Percentiles rank a stretch among this genome's conserved stretches.
Conservation (phyloP, 2,329 filamentous ascomycete species). For the Colletotrichum phormii region DNA sequence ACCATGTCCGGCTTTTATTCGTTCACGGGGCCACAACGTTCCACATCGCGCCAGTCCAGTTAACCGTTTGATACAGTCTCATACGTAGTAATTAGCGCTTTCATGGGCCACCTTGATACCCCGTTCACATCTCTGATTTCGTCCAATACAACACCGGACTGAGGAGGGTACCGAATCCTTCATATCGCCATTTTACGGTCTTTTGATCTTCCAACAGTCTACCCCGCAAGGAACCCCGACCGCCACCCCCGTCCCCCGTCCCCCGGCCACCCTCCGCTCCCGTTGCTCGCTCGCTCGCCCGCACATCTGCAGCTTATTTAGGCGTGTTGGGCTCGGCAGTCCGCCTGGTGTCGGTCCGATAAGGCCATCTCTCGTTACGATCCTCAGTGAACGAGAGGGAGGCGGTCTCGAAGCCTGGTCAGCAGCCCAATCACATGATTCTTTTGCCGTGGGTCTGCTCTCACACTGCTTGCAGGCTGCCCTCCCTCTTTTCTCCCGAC, state of each 20-base stretch:
- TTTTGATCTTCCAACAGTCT: background rate
- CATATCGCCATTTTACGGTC: background rate
- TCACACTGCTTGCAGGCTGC: constrained; percentile 18
- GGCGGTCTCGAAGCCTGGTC: background rate
- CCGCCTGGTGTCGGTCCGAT: constrained; percentile 33
- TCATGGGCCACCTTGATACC: background rate
- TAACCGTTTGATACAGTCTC: constrained; percentile 10
- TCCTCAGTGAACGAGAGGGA: background rate
- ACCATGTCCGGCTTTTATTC: constrained; percentile 1
- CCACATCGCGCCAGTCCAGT: background rate
- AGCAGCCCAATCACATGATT: constrained; percentile 9
- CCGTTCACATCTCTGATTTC: background rate
- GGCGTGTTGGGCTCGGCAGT: constrained; percentile 34
- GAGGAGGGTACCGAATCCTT: background rate
- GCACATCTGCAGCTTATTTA: constrained; percentile 33
- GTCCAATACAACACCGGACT: constrained; percentile 14
- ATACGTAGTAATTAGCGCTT: constrained; percentile 7
- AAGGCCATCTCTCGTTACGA: background rate
- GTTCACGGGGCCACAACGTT: constrained; percentile 4
- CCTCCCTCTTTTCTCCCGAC: constrained; percentile 25
- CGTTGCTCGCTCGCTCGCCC: constrained; percentile 20
- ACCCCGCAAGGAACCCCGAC: constrained; percentile 30
- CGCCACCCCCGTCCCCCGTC: constrained; percentile 9
- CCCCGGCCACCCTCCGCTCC: constrained; percentile 26
- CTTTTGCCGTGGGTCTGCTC: constrained; percentile 13